Evolutionary conservation across 2,329 filamentous ascomycete genomes (phyloP).

Genomic region (Ophiosphaerella narmari): DNA sequence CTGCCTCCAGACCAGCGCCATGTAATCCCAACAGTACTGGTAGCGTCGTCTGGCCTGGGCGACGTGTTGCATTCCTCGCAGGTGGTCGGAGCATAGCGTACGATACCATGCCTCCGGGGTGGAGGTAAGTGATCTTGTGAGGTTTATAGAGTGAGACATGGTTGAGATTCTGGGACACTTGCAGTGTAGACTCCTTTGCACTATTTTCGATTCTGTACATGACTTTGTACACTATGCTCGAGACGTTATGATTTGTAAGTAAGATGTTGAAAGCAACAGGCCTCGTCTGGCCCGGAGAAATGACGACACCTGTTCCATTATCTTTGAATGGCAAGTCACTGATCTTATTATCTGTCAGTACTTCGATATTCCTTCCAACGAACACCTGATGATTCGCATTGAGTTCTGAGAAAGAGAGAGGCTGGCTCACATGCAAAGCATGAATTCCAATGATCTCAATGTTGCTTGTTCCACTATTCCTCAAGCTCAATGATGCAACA

Average conservation of each 20-base stretch:
- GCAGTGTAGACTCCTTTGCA: constrained; percentile 17
- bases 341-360: constrained; percentile 18
- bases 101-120: constrained; percentile 59
- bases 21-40: constrained; percentile 60
- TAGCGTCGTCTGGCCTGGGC: constrained; percentile 26
- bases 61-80: constrained; percentile 45
- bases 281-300: constrained; percentile 49
- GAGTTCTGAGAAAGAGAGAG: constrained; percentile 8
- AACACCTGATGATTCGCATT: constrained; percentile 13
- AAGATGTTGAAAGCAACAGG: constrained; percentile 46
- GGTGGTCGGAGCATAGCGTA: constrained; percentile 63
- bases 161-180: constrained; percentile 33
- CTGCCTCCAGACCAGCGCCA: constrained; percentile 62
- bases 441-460: constrained; percentile 43
- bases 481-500: constrained; percentile 55
- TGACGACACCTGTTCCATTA: constrained; percentile 10
- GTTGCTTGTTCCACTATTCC: constrained; percentile 50
- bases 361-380: constrained; percentile 11
- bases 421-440: constrained; percentile 22
- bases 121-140: constrained; percentile 60
- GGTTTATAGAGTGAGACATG: constrained; percentile 44
- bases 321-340: not conserved
- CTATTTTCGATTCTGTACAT: constrained; percentile 26
- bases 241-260: constrained; percentile 23
- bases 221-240: constrained; percentile 31